phyloP scores from a whole-genome alignment of 2,329 filamentous ascomycete genomes.

The Celoporthe dispersa region DNA sequence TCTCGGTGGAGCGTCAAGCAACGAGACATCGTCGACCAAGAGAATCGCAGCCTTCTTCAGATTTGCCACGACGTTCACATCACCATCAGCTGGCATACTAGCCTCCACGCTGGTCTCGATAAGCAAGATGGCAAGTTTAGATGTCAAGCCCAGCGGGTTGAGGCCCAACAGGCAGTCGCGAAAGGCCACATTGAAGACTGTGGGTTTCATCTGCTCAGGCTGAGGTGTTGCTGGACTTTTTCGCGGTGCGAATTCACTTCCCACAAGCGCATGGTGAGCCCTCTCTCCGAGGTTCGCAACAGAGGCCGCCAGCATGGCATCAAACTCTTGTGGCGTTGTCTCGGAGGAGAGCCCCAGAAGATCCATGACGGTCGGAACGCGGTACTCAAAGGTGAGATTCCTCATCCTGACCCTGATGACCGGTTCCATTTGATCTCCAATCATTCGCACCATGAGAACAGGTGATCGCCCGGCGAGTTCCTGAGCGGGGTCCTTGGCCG shows the following conservation, averaged over 20 bases:
- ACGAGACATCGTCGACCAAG: slow-evolving; percentile 74
- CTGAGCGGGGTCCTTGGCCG: slow-evolving; percentile 39
- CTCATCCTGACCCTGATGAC: slow-evolving; percentile 85
- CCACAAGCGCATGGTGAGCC: slow-evolving; percentile 54
- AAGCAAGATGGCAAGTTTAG: slow-evolving; percentile 79
- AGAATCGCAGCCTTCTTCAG: slow-evolving; percentile 83
- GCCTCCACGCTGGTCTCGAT: slow-evolving; percentile 77
- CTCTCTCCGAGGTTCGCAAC: slow-evolving; percentile 76
- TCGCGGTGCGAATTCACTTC: slow-evolving; percentile 32
- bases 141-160: slow-evolving; percentile 75
- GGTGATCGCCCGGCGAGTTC: slow-evolving; percentile 38
- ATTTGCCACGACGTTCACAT: slow-evolving; percentile 67
- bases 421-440: slow-evolving; percentile 93
- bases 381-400: slow-evolving; percentile 86
- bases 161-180: slow-evolving; percentile 82
- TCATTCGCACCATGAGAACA: slow-evolving; percentile 85
- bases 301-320: slow-evolving; percentile 76
- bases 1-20: slow-evolving; percentile 42
- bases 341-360: slow-evolving; percentile 72
- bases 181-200: slow-evolving; percentile 74
- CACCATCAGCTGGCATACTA: slow-evolving; percentile 66
- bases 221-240: slow-evolving; percentile 34
- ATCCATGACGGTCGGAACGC: slow-evolving; percentile 81
- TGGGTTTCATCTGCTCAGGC: slow-evolving; percentile 52
- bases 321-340: slow-evolving; percentile 72